Base-by-base conservation (phyloP, 768 basidiomycete species). In the Kwoniella sp. region DNA sequence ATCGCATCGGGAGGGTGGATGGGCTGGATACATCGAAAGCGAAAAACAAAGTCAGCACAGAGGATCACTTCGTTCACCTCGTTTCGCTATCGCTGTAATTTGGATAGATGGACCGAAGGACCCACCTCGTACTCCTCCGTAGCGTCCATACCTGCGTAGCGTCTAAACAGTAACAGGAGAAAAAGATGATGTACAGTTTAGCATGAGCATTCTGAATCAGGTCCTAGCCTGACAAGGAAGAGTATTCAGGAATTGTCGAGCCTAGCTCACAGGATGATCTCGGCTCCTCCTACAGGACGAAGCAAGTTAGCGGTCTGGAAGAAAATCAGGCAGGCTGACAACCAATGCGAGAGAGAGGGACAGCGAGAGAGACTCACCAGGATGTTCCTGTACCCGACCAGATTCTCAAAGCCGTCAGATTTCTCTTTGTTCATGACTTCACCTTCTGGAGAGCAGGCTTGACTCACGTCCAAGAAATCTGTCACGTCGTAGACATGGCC, bases 1-100 rank as follows among this genome's bases (percentile, higher is more conserved):
- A 95, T 85, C 21, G 90, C 87, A 68, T 90, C 88, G 25, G 88
- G 86, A 2, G 93, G 88, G 79, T 97, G 94, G 47, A 96, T 90
- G 5, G 90, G 89, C 65, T 88, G 85, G 13, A 74, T 88, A 90
- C 29, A 3, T 82, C 88, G 6, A 80, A 79, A 0, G 90, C 90
- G n/a, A 49, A 37, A 46, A 33, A 36, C 37, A 10, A 47, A 33
- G 6, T 13, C 33, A 6, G 13, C 13, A 6, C 33, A 33, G 7
- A 13, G 13, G 7, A 33, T 33, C 33, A 33, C 55, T 7, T 26
- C 22, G 12, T 17, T 37, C 19, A 15, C 55, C 4, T 21, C 21
- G n/a, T n/a, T n/a, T n/a, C n/a, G n/a, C n/a, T n/a, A n/a, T n/a
- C n/a, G n/a, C n/a, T 33, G 33, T 33, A 33, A 5, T 6, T 33